Base-by-base conservation (phyloP, 768 basidiomycete species). In the Collybia sordida region DNA sequence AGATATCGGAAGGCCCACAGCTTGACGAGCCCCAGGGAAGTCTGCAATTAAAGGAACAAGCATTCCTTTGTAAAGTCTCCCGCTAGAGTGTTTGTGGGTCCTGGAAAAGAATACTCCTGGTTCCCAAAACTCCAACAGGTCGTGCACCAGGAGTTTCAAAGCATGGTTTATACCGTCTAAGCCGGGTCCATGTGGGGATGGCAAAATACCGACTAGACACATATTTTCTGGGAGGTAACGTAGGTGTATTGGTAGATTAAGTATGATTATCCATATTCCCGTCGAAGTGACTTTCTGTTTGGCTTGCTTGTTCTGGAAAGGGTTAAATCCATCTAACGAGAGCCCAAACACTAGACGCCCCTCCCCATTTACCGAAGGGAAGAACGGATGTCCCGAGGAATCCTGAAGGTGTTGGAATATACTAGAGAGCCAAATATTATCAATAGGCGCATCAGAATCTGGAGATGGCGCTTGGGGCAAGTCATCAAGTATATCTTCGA, bases 131-230 rank as follows among this genome's bases (percentile, higher is more conserved):
- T 45, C 18, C 1, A 63, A 28, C 3, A 73, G 55, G 25, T 72
- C 62, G 41, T 69, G 59, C 8, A 74, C 58, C 6, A 72, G 59
- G 2, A 64, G 67, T 1, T 27, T 11, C 3, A 75, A 50, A n/a
- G 66, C 44, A 31, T 70, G 64, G 25, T 73, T 70, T 3, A 72
- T 58, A 35, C 70, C 55, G 0, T 56, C 24, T 0, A 59, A 45
- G 1, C 59, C 49, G 0, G 71, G 70, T 1, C 72, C 71, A 7
- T 66, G 1, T n/a, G n/a, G n/a, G n/a, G n/a, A n/a, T n/a, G 70
- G 69, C n/a, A 72, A 67, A 50, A 74, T 50, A 1, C 64, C 71
- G 2, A 45, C 51, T 18, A 53, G 44, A 45, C 61, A 72, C 54
- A 74, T 59, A 47, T 74, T 73, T 46, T 71, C 61, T 0, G 51